A percentile compares a stretch with the other conserved stretches of the same genome.
Conservation (phyloP, 2,329 filamentous ascomycete species). For the Metarhizium humberi region DNA sequence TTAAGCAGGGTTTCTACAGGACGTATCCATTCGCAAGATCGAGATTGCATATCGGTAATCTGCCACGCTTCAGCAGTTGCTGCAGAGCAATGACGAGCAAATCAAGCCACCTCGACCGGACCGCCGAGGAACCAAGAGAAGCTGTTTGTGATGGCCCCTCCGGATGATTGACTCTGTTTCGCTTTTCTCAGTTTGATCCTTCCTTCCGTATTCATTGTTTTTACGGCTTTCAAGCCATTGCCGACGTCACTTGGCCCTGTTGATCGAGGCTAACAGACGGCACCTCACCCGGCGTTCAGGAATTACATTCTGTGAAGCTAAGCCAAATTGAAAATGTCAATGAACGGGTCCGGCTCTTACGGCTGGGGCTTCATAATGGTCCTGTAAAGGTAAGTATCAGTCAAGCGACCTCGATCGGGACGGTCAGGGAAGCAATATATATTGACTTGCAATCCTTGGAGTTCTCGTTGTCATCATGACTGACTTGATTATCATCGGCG, state of each 20-base stretch:
- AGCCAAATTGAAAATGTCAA: constrained; percentile 56
- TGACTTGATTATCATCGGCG: neutral
- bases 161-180: neutral
- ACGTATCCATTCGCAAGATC: neutral
- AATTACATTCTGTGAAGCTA: constrained; percentile 53
- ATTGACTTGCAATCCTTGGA: neutral
- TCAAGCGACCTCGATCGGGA: neutral
- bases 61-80: neutral
- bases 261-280: neutral
- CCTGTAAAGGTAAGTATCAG: constrained; percentile 34
- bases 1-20: neutral
- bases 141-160: constrained; percentile 25
- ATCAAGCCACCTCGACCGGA: constrained; percentile 56
- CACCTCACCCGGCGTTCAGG: constrained; percentile 17
- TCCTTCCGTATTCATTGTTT: no score
- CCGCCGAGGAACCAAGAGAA: constrained; percentile 63
- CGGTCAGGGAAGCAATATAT: neutral
- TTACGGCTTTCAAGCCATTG: neutral
- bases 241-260: neutral
- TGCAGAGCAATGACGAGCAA: neutral
- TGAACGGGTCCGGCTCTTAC: constrained; percentile 56
- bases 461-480: neutral
- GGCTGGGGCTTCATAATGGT: constrained; percentile 44
- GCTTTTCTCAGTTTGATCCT: neutral
- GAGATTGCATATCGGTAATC: neutral